phyloP scores from a whole-genome alignment of 441 rosid species.

The Eutrema salsugineum region DNA sequence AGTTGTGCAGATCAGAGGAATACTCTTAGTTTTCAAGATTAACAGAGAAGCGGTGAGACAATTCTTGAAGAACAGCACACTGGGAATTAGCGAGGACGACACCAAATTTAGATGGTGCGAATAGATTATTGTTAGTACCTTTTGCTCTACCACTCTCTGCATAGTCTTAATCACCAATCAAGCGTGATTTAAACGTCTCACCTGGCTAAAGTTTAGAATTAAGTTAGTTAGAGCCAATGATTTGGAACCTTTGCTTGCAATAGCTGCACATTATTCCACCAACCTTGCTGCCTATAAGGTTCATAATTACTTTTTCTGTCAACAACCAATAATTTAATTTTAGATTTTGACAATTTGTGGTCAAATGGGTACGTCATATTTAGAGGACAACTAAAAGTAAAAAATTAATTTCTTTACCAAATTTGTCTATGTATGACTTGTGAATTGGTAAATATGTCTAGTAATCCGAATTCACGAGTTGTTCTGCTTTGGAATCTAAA shows the following conservation, averaged over 20 bases:
- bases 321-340: not conserved
- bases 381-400: not conserved
- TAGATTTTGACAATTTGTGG: not conserved
- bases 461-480: conserved; percentile 14
- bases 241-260: conserved; percentile 9
- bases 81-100: conserved; percentile 30
- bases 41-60: conserved; percentile 49
- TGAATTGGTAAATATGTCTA: not conserved
- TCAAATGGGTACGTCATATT: not conserved
- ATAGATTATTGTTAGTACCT: conserved; percentile 9
- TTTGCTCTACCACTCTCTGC: not conserved
- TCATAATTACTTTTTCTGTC: not conserved
- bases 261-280: not conserved
- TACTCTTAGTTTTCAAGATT: conserved; percentile 57
- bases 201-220: not conserved
- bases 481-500: not conserved
- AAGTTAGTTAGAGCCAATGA: conserved; percentile 11
- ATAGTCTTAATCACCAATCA: not conserved
- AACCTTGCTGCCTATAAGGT: not conserved
- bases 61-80: conserved; percentile 24
- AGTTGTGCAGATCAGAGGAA: conserved; percentile 59
- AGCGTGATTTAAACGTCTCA: not conserved
- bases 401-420: not conserved
- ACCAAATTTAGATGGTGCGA: conserved; percentile 43
- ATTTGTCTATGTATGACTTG: not conserved